phyloP scores from a whole-genome alignment of 495 filamentous ascomycete genomes.

The Collariella sp. region DNA sequence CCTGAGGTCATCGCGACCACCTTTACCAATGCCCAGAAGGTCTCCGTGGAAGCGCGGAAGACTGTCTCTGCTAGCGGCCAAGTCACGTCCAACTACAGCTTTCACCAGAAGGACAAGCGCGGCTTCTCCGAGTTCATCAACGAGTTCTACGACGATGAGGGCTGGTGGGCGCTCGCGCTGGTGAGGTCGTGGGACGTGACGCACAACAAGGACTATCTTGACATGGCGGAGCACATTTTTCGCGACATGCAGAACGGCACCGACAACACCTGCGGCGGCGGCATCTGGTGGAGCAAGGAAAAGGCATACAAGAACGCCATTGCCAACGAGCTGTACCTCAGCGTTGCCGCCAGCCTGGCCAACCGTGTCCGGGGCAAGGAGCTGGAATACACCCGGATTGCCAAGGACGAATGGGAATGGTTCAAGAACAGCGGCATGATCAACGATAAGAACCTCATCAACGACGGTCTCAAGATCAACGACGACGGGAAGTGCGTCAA shows the following conservation, averaged over 20 bases:
- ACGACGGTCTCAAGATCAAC: conserved; percentile 52
- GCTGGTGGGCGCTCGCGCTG: conserved; percentile 64
- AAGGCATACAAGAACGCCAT: conserved; percentile 59
- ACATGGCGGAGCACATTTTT: conserved; percentile 52
- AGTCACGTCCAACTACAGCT: conserved; percentile 26
- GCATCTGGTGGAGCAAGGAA: conserved; percentile 62
- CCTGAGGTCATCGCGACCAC: conserved; percentile 36
- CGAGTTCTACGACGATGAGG: conserved; percentile 62
- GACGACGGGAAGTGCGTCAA: conserved; percentile 49
- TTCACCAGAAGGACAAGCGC: conserved; percentile 13
- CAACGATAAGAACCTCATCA: conserved; percentile 55
- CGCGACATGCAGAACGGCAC: conserved; percentile 51
- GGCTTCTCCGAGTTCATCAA: conserved; percentile 49
- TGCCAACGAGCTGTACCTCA: conserved; percentile 66
- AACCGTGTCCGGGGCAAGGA: conserved; percentile 48
- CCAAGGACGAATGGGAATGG: conserved; percentile 56
- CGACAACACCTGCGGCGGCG: conserved; percentile 50
- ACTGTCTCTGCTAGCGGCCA: conserved; percentile 21
- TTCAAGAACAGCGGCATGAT: conserved; percentile 59
- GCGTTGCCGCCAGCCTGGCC: conserved; percentile 62
- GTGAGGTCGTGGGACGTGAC: conserved; percentile 58
- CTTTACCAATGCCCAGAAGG: conserved; percentile 34
- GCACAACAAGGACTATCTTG: conserved; percentile 44
- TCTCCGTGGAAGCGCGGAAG: conserved; percentile 25
- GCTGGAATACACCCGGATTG: conserved; percentile 48